A percentile compares a stretch with the other conserved stretches of the same genome.
These are phyloP conservation scores for Rhizopogon vinicolor DNA, from an alignment of 768 basidiomycete species.

Conservation along the genomic window DNA sequence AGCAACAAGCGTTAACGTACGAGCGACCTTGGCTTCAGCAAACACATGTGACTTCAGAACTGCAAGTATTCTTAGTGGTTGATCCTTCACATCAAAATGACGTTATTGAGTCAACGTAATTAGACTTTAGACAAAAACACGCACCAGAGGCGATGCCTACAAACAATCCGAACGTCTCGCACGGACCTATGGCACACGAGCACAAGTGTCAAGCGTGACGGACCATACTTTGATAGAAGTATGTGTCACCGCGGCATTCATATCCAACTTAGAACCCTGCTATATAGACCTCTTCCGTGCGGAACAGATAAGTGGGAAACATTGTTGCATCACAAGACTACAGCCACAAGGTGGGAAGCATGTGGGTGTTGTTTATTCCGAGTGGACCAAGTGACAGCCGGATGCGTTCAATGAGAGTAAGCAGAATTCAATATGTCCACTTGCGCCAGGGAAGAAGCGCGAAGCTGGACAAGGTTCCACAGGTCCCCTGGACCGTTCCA, in stretches of 20 bases:
- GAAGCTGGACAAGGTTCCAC: neutral
- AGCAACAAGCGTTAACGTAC: neutral
- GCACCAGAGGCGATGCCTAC: constrained; percentile 20
- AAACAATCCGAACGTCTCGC: constrained; percentile 14
- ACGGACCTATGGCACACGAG: constrained; percentile 1
- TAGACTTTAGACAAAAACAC: constrained; percentile 33
- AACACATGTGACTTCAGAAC: neutral
- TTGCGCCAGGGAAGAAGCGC: neutral
- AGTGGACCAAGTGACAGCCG: neutral
- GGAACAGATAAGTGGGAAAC: neutral
- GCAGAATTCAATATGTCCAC: constrained; percentile 1
- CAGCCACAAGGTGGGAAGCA: neutral
- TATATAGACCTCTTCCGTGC: neutral
- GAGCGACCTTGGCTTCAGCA: neutral
- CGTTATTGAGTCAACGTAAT: constrained; percentile 29
- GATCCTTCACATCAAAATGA: constrained; percentile 22
- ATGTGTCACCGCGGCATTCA: constrained; percentile 29
- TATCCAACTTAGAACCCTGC: constrained; percentile 8
- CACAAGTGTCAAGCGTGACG: constrained; percentile 11
- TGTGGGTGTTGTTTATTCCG: neutral
- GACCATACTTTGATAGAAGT: constrained; percentile 11
- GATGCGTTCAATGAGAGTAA: neutral
- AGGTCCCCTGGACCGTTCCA: neutral
- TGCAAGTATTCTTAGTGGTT: neutral
- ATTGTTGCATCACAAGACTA: neutral